Conservation (phyloP, 208 protist species). For the Kentomonas sorsogonicus region DNA sequence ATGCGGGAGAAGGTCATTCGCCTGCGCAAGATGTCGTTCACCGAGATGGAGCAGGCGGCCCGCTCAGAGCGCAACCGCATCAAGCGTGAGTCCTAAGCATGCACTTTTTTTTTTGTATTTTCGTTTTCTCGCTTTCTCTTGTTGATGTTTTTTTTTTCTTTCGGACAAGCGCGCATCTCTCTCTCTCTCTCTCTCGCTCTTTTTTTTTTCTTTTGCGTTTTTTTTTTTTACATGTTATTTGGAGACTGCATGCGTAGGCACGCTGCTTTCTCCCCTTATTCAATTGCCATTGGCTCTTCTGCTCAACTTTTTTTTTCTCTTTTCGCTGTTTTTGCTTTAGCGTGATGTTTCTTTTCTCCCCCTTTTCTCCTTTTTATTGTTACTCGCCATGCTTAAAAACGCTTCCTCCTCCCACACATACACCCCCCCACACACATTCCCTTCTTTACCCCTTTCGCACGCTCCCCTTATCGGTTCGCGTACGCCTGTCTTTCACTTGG, state of each 20-base stretch:
- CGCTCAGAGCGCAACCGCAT: constrained; percentile 15
- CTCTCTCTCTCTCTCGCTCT: constrained; percentile 5
- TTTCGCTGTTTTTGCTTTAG: not conserved
- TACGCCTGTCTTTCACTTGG: no score
- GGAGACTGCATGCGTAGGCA: no score
- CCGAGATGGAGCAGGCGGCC: constrained; percentile 20
- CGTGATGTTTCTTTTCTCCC: constrained; percentile 3
- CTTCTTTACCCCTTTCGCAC: no score
- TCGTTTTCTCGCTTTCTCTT: constrained; percentile 14
- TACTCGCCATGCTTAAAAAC: no score
- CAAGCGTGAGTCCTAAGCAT: constrained; percentile 13
- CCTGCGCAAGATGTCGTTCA: constrained; percentile 23
- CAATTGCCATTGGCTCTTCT: no score
- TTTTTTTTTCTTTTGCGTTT: constrained; percentile 4
- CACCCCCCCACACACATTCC: no score
- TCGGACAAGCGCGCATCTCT: not conserved
- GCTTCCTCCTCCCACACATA: no score
- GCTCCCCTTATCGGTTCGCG: no score
- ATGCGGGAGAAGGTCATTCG: constrained; percentile 19
- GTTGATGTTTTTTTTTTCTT: constrained; percentile 4
- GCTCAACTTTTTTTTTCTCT: no score
- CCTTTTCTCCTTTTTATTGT: constrained; percentile 1
- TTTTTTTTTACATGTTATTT: no score
- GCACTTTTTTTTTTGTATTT: constrained; percentile 12
- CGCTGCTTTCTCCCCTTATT: no score